Evolutionary conservation across 2,329 filamentous ascomycete genomes (phyloP).

Genomic region (Diaporthe destruens): DNA sequence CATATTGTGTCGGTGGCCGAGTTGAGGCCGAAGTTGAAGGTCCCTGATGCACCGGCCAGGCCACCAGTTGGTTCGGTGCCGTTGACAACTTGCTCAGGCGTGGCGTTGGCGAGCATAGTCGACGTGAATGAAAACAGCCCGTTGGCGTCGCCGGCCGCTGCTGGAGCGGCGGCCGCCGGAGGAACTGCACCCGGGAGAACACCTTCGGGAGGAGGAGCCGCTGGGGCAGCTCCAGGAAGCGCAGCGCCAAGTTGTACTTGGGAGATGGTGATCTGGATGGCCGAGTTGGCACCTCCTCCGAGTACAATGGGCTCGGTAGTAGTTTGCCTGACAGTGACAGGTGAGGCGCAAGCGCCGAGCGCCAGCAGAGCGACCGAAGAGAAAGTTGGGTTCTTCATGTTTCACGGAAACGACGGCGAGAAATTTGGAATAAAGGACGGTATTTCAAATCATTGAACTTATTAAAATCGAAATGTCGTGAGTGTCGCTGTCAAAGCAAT

Average conservation of each 20-base stretch:
- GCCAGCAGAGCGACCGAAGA: constrained; percentile 18
- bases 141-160: not conserved
- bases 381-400: constrained; percentile 16
- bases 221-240: not conserved
- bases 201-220: not conserved
- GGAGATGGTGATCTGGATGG: constrained; percentile 20
- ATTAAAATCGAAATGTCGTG: constrained; percentile 4
- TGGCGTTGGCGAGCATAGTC: constrained; percentile 48
- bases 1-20: constrained; percentile 49
- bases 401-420: constrained; percentile 21
- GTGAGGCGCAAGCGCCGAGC: constrained; percentile 16
- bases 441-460: not conserved
- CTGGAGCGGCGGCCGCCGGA: not conserved
- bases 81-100: constrained; percentile 60
- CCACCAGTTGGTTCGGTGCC: constrained; percentile 50
- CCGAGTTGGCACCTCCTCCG: constrained; percentile 5
- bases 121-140: constrained; percentile 4
- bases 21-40: constrained; percentile 64
- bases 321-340: constrained; percentile 10
- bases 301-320: not conserved
- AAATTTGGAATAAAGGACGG: not conserved
- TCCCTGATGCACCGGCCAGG: constrained; percentile 57
- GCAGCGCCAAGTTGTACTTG: constrained; percentile 3
- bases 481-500: constrained; percentile 3
- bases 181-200: not conserved